Conservation (phyloP, 768 basidiomycete genomes). For the Asterophora parasitica region DNA sequence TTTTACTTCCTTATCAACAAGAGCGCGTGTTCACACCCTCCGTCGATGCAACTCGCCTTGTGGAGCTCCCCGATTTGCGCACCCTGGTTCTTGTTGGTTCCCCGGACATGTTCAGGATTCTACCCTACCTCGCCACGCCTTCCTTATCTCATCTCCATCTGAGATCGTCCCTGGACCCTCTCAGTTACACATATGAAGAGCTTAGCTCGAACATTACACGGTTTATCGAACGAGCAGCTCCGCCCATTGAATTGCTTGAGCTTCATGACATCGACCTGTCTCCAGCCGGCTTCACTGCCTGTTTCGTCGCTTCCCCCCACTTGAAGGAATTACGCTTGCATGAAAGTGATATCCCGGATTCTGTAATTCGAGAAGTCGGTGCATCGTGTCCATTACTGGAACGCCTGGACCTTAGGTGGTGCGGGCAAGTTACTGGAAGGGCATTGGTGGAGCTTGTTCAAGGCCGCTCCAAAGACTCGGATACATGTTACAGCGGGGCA, state of each 20-base stretch:
- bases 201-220: constrained; percentile 20
- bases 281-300: constrained; percentile 18
- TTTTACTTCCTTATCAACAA: constrained; percentile 32
- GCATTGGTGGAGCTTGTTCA: constrained; percentile 47
- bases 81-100: constrained; percentile 26
- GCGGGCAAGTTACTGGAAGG: constrained; percentile 45
- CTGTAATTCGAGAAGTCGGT: constrained; percentile 32
- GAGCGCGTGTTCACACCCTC: constrained; percentile 22
- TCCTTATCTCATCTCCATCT: constrained; percentile 34
- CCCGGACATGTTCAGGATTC: constrained; percentile 25
- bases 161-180: constrained; percentile 31
- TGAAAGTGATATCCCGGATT: constrained; percentile 53
- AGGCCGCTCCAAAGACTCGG: constrained; percentile 25
- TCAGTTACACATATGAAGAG: constrained; percentile 27
- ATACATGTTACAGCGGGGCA: neutral
- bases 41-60: constrained; percentile 11
- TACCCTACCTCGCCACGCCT: constrained; percentile 29
- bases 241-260: constrained; percentile 25
- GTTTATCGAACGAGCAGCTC: constrained; percentile 19
- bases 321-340: constrained; percentile 50
- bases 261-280: constrained; percentile 24
- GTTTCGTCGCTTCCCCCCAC: constrained; percentile 27
- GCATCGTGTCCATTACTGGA: constrained; percentile 42
- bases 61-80: constrained; percentile 21
- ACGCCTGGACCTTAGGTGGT: constrained; percentile 56